Conservation (phyloP, 2,329 filamentous ascomycete genomes). For the Calonectria ilicicola region DNA sequence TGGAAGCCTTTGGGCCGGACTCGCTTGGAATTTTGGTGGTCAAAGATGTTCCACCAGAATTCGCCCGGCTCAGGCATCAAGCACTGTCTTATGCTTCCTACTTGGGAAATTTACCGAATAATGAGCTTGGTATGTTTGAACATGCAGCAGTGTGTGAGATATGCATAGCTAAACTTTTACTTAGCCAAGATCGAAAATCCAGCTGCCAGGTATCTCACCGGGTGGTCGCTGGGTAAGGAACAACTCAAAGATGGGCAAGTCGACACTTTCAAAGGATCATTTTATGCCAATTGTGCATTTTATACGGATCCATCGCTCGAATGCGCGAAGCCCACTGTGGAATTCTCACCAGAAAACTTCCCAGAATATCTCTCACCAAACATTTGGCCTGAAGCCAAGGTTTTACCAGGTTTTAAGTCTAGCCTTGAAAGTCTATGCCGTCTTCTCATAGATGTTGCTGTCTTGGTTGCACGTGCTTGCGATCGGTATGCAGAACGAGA, state of each 20-base stretch:
- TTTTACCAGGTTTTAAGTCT: slow-evolving; percentile 80
- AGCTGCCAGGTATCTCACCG: slow-evolving; percentile 73
- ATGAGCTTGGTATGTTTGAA: slow-evolving; percentile 72
- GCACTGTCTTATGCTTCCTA: slow-evolving; percentile 91
- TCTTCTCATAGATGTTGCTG: slow-evolving; percentile 90
- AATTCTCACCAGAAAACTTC: slow-evolving; percentile 73
- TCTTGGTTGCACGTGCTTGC: slow-evolving; percentile 89
- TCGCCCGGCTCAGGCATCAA: slow-evolving; percentile 76
- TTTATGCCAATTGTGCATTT: slow-evolving; percentile 86
- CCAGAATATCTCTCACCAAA: slow-evolving; percentile 92
- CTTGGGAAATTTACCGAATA: slow-evolving; percentile 81
- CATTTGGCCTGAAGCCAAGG: slow-evolving; percentile 80
- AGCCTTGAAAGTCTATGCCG: slow-evolving; percentile 81
- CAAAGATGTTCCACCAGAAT: slow-evolving; percentile 81
- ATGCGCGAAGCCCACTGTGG: slow-evolving; percentile 69
- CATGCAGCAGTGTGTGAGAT: not conserved
- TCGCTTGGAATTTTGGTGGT: slow-evolving; percentile 94
- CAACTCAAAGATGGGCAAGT: slow-evolving; percentile 82
- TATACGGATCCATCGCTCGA: slow-evolving; percentile 74
- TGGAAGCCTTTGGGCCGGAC: slow-evolving; percentile 88
- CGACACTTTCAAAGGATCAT: slow-evolving; percentile 85
- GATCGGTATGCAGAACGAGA: slow-evolving; percentile 86
- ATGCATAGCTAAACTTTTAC: slow-evolving; percentile 2
- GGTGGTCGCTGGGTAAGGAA: slow-evolving; percentile 87
- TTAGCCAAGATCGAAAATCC: slow-evolving; percentile 69